These are phyloP conservation scores for Hypocreales sp. DNA, from an alignment of 2,329 filamentous ascomycete species.

Conservation along the genomic window DNA sequence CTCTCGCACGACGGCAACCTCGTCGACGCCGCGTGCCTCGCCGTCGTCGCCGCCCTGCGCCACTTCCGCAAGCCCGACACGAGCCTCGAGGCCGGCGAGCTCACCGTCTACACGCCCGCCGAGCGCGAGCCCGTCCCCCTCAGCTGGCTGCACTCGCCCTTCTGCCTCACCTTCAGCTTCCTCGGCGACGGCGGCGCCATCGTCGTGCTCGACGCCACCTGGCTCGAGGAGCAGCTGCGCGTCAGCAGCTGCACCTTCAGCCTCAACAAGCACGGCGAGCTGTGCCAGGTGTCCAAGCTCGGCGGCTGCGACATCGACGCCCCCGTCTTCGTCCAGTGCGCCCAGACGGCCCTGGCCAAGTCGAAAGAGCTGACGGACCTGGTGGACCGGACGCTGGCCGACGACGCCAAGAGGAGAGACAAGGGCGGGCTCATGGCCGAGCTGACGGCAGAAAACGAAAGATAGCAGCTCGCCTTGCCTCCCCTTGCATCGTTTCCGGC, in stretches of 20 bases:
- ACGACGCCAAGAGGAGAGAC: constrained; percentile 65
- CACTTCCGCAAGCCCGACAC: constrained; percentile 90
- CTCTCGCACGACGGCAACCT: constrained; percentile 84
- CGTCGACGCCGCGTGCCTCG: constrained; percentile 72
- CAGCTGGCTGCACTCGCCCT: constrained; percentile 80
- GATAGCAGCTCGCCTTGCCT: constrained; percentile 15
- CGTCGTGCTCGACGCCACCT: constrained; percentile 55
- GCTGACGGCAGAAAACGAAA: constrained; percentile 69
- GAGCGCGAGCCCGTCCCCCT: constrained; percentile 85
- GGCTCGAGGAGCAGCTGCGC: constrained; percentile 62
- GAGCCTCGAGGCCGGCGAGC: constrained; percentile 65
- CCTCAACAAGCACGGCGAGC: constrained; percentile 76
- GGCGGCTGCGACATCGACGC: constrained; percentile 75
- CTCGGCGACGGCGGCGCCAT: constrained; percentile 55
- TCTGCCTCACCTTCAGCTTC: constrained; percentile 82
- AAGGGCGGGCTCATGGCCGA: constrained; percentile 67
- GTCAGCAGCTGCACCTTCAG: constrained; percentile 66
- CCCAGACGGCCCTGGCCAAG: constrained; percentile 58
- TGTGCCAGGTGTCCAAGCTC: constrained; percentile 83
- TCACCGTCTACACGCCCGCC: constrained; percentile 69
- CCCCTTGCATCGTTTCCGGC: neutral
- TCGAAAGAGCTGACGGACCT: constrained; percentile 65
- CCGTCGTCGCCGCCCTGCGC: constrained; percentile 72
- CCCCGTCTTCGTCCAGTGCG: constrained; percentile 59
- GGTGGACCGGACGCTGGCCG: constrained; percentile 57